Evolutionary conservation across 768 basidiomycete genomes (phyloP).

Genomic region (Hypholoma sublateritium): DNA sequence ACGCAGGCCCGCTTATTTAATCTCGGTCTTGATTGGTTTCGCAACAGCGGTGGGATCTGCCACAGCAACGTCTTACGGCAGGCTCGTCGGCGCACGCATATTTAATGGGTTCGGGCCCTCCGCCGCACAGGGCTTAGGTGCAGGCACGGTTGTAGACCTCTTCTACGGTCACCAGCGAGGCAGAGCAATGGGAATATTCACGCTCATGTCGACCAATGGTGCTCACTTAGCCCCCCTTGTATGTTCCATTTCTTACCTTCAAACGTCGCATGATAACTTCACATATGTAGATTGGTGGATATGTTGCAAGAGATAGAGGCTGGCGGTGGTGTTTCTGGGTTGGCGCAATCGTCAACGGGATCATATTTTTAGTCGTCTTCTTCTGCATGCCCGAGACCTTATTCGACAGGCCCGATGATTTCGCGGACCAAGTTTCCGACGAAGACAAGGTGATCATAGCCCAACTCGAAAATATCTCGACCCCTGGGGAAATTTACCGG

Average conservation of each 20-base stretch:
- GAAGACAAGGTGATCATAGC: slow-evolving; percentile 14
- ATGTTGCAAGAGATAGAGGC: slow-evolving; percentile 35
- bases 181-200: slow-evolving; percentile 43
- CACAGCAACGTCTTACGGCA: slow-evolving; percentile 30
- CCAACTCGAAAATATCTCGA: slow-evolving; percentile 8
- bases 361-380: slow-evolving; percentile 33
- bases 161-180: slow-evolving; percentile 39
- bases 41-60: slow-evolving; percentile 33
- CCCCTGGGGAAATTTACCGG: slow-evolving; percentile 19
- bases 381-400: slow-evolving; percentile 43
- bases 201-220: slow-evolving; percentile 40
- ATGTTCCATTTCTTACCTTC: slow-evolving; percentile 9
- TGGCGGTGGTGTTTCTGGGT: slow-evolving; percentile 47
- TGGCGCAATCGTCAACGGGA: slow-evolving; percentile 40
- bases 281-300: slow-evolving; percentile 30
- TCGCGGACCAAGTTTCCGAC: slow-evolving; percentile 9
- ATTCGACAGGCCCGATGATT: slow-evolving; percentile 28
- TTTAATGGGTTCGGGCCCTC: slow-evolving; percentile 37
- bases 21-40: slow-evolving; percentile 34
- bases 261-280: not conserved
- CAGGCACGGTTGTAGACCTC: slow-evolving; percentile 38
- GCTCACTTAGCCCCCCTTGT: slow-evolving; percentile 42
- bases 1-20: slow-evolving; percentile 34
- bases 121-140: slow-evolving; percentile 36
- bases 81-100: slow-evolving; percentile 32